A percentile compares a stretch with the other conserved stretches of the same genome.
Conservation (phyloP, 1,284 basidiomycete species). For the Pseudozyma pruni region DNA sequence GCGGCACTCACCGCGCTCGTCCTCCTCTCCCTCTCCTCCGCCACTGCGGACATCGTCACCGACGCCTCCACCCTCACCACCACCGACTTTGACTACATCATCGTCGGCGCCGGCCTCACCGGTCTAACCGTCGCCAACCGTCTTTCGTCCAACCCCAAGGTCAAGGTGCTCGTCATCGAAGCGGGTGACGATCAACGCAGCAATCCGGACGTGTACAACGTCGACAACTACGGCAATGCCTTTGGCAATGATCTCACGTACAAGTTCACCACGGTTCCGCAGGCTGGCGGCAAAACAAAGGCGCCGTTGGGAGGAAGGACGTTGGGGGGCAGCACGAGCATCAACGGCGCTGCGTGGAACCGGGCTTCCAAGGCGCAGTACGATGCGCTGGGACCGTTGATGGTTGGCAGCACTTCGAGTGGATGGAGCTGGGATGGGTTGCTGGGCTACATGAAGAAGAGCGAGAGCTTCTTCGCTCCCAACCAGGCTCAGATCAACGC, state of each 20-base stretch:
- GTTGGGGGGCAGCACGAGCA: constrained; percentile 74
- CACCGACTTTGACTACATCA: constrained; percentile 62
- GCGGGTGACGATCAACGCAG: constrained; percentile 58
- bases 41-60: constrained; percentile 21
- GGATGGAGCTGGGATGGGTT: constrained; percentile 74
- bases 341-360: constrained; percentile 75
- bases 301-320: constrained; percentile 72
- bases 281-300: constrained; percentile 64
- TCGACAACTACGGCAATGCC: constrained; percentile 70
- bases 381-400: constrained; percentile 73
- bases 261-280: constrained; percentile 71
- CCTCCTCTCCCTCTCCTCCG: constrained; percentile 11
- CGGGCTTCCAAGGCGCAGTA: constrained; percentile 74
- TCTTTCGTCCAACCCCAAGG: constrained; percentile 56
- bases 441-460: constrained; percentile 73
- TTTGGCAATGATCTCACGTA: constrained; percentile 72
- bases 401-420: constrained; percentile 67
- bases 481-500: constrained; percentile 71
- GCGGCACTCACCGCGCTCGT: constrained; percentile 10
- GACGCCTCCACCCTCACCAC: constrained; percentile 12
- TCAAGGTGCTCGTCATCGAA: constrained; percentile 64
- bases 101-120: constrained; percentile 60
- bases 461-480: constrained; percentile 74
- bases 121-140: constrained; percentile 63
- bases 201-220: constrained; percentile 32